These are phyloP conservation scores for Collybia sp. DNA, from an alignment of 768 basidiomycete genomes.

Conservation along the genomic window DNA sequence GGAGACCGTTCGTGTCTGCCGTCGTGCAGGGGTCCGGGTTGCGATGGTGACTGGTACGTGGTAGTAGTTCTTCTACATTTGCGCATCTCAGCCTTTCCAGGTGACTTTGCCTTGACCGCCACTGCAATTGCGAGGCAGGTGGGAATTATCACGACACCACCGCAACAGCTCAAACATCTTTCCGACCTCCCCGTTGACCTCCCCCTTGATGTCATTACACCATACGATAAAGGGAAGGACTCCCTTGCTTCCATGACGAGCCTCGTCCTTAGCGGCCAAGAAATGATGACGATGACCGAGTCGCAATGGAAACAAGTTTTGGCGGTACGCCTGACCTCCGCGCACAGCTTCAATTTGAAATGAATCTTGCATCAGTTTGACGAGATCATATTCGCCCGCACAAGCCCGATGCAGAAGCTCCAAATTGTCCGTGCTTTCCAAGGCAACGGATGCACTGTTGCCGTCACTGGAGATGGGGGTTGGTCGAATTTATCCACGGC, in stretches of 20 bases:
- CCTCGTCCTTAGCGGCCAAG: slow-evolving; percentile 36
- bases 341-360: not conserved
- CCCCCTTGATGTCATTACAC: slow-evolving; percentile 6
- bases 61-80: not conserved
- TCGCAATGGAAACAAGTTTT: slow-evolving; percentile 14
- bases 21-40: slow-evolving; percentile 56
- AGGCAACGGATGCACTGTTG: slow-evolving; percentile 45
- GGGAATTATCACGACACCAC: slow-evolving; percentile 44
- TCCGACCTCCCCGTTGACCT: slow-evolving; percentile 29
- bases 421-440: slow-evolving; percentile 60
- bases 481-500: not conserved
- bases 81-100: slow-evolving; percentile 11
- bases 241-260: not conserved
- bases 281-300: slow-evolving; percentile 27
- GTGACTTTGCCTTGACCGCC: slow-evolving; percentile 57
- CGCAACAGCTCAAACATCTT: slow-evolving; percentile 26
- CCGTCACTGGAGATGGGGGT: slow-evolving; percentile 60
- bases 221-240: not conserved
- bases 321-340: not conserved
- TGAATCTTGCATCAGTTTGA: slow-evolving; percentile 27
- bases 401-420: slow-evolving; percentile 61
- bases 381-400: slow-evolving; percentile 58
- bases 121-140: slow-evolving; percentile 60
- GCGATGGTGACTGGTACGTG: slow-evolving; percentile 53
- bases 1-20: slow-evolving; percentile 44